Evolutionary conservation across 208 protist species (phyloP).

Genomic region (Endotrypanum monterogeii): DNA sequence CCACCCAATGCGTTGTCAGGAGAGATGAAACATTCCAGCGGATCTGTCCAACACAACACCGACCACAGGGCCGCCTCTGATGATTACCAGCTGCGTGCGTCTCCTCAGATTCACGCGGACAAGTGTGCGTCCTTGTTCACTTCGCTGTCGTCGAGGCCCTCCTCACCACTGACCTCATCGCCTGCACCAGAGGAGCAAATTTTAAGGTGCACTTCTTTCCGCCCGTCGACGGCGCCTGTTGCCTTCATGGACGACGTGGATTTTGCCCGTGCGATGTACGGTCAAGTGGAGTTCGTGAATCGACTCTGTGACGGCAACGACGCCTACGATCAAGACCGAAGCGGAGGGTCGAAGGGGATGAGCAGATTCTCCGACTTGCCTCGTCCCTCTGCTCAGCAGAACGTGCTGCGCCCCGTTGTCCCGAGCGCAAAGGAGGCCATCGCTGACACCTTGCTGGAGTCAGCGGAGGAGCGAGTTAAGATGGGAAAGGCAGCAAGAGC

Average conservation of each 20-base stretch:
- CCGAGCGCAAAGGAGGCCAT: not conserved
- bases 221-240: not conserved
- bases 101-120: not conserved
- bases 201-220: not conserved
- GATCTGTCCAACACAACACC: not conserved
- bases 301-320: slow-evolving; percentile 1
- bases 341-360: not conserved
- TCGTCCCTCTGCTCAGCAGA: not conserved
- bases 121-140: slow-evolving; percentile 1
- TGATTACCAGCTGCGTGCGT: not conserved
- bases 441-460: not conserved
- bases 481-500: not conserved
- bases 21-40: not conserved
- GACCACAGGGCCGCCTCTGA: not conserved
- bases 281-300: slow-evolving; percentile 1
- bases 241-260: not conserved
- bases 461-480: not conserved
- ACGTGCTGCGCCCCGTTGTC: not conserved
- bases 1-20: not conserved
- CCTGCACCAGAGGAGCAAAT: not conserved
- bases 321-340: not conserved
- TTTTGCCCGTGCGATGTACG: slow-evolving; percentile 6
- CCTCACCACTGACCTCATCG: slow-evolving; percentile 1
- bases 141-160: slow-evolving; percentile 1
- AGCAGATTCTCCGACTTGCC: not conserved